A percentile compares a stretch with the other conserved stretches of the same genome.
phyloP scores from a whole-genome alignment of 1,284 basidiomycete species.

The Malassezia obtusa region DNA sequence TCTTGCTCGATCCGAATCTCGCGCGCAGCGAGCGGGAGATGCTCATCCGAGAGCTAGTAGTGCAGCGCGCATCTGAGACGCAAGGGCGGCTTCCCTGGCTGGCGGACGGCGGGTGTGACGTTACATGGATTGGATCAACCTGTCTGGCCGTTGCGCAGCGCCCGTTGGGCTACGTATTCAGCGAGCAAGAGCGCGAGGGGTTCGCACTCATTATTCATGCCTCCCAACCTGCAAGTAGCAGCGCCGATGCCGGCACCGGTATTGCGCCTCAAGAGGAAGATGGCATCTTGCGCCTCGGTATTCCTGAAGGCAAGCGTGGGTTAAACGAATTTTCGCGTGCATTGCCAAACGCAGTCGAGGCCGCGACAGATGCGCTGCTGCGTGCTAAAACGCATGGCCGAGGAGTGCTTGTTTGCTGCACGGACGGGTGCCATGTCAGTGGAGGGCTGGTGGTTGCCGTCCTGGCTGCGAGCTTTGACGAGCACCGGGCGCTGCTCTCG shows the following conservation, averaged over 20 bases:
- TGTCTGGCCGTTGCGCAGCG: background rate
- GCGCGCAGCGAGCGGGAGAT: slow-evolving; percentile 53
- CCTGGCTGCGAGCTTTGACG: slow-evolving; percentile 38
- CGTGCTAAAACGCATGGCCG: background rate
- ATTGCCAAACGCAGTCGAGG: slow-evolving; percentile 21
- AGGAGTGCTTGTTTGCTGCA: slow-evolving; percentile 20
- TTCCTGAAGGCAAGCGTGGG: slow-evolving; percentile 21
- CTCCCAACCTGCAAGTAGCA: too few species aligned
- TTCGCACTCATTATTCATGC: slow-evolving; percentile 7
- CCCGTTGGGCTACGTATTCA: background rate
- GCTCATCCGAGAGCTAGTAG: slow-evolving; percentile 53
- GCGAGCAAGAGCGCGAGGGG: background rate
- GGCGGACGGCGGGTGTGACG: background rate
- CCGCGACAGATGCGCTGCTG: slow-evolving; percentile 6
- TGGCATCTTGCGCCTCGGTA: background rate
- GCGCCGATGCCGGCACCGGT: background rate
- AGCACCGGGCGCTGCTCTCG: slow-evolving; percentile 18
- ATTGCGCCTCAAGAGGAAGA: too few species aligned
- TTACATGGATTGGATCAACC: background rate
- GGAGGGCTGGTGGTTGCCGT: slow-evolving; percentile 22
- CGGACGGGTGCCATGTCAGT: slow-evolving; percentile 18
- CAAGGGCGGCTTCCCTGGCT: background rate
- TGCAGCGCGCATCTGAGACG: background rate
- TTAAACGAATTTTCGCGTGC: slow-evolving; percentile 16
- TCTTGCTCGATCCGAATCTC: slow-evolving; percentile 52